These are phyloP conservation scores for Microdochium nivale DNA, from an alignment of 2,329 filamentous ascomycete species.

Conservation along the genomic window DNA sequence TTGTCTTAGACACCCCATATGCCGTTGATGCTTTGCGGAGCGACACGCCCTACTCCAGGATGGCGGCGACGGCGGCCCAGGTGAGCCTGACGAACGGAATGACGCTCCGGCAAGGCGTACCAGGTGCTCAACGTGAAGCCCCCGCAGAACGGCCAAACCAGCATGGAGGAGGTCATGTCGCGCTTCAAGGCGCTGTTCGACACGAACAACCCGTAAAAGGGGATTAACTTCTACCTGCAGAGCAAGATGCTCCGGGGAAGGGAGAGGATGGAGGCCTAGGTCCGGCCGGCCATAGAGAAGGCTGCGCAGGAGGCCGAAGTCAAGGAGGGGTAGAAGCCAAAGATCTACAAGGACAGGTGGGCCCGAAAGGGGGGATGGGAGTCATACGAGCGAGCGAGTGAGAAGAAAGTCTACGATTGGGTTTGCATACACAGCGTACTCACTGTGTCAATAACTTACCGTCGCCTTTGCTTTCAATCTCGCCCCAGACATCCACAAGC, in stretches of 20 bases:
- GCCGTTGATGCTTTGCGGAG: constrained; percentile 11
- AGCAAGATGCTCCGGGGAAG: constrained; percentile 90
- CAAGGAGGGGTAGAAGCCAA: constrained; percentile 85
- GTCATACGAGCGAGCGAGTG: too few species aligned
- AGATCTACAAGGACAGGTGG: constrained; percentile 82
- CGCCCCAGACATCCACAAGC: too few species aligned
- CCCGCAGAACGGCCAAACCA: constrained; percentile 66
- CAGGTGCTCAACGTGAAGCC: constrained; percentile 94
- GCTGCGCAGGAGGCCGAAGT: constrained; percentile 68
- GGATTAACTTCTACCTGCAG: constrained; percentile 95
- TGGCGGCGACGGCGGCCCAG: constrained; percentile 16
- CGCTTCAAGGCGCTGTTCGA: constrained; percentile 95
- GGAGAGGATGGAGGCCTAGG: constrained; percentile 84
- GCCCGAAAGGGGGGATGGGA: constrained; percentile 1
- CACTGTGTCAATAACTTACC: too few species aligned
- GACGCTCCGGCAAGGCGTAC: constrained; percentile 91
- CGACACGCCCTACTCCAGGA: constrained; percentile 12
- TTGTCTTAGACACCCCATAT: constrained; percentile 14
- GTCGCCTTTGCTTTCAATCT: too few species aligned
- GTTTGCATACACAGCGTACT: too few species aligned
- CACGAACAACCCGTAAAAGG: constrained; percentile 87
- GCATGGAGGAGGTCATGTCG: constrained; percentile 71
- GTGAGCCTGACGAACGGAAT: constrained; percentile 56
- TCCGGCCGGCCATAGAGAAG: constrained; percentile 63
- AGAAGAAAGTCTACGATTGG: too few species aligned